Conservation (phyloP, 768 basidiomycete species). For the Ramaria sp. region DNA sequence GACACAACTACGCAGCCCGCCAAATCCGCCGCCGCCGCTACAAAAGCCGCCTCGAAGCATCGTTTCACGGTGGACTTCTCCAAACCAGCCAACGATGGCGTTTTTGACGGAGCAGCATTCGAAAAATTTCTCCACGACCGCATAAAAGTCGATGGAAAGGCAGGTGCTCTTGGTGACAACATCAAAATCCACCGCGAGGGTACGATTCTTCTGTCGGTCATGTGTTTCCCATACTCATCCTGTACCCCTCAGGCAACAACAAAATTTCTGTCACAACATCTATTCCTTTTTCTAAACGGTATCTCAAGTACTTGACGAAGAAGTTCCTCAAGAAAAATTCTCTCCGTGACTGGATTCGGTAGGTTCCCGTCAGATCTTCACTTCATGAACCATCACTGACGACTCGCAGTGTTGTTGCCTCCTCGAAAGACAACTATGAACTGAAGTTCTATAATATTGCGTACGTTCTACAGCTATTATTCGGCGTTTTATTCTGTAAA, state of each 20-base stretch:
- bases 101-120: constrained; percentile 54
- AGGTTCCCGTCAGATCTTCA: constrained; percentile 12
- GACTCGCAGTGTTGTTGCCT: constrained; percentile 70
- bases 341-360: constrained; percentile 95
- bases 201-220: constrained; percentile 27
- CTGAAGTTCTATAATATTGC: constrained; percentile 92
- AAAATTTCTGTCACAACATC: constrained; percentile 79
- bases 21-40: constrained; percentile 44
- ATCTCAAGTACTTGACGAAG: constrained; percentile 98
- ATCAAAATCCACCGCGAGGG: constrained; percentile 84
- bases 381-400: constrained; percentile 5
- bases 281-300: constrained; percentile 91
- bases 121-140: constrained; percentile 91
- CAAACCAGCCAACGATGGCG: constrained; percentile 57
- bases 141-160: constrained; percentile 88
- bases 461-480: constrained; percentile 31
- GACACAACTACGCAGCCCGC: constrained; percentile 33
- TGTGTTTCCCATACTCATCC: not conserved
- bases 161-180: constrained; percentile 83
- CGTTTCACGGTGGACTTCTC: constrained; percentile 85
- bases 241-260: constrained; percentile 43
- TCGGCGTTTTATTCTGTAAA: not conserved
- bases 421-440: constrained; percentile 87
- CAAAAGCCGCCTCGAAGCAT: constrained; percentile 46
- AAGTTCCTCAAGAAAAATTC: constrained; percentile 98